Base-by-base conservation (phyloP, 2,329 filamentous ascomycete genomes). In the Delphinella strobiligena region DNA sequence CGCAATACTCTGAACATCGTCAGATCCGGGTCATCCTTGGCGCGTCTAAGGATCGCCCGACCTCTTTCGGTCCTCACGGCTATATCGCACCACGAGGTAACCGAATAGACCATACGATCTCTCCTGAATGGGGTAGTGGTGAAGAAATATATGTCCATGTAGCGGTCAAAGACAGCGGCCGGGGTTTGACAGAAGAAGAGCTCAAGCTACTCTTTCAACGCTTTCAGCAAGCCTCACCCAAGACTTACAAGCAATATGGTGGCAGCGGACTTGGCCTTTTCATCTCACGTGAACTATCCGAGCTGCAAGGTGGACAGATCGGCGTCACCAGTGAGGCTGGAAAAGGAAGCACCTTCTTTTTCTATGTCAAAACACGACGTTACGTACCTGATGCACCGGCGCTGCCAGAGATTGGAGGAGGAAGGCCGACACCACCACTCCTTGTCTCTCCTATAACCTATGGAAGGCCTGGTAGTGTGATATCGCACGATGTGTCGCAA, bases 221-320 rank as follows among this genome's bases (percentile, higher is more conserved):
- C 27, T 83, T 83, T 51, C 72, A 75, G 11, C 79, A 83, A 56
- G 75, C 76, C 1, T 79, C 71, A n/a, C 72, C 75, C 3, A 72
- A 69, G 41, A 81, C 76, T 0, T 77, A 80, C 45, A 70, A 78
- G 27, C 71, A 79, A 45, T 81, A 82, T 47, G 79, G 79, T 16
- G 79, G 79, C 0, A 79, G 74, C 0, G 79, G 79, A 0, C 64
- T 83, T 1, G 79, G 79, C 0, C 62, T 83, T 0, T 82, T 81
- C 51, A 82, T 82, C 41, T 78, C 74, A 30, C 68, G 76, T 12
- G 68, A 75, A 22, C 65, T 83, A 8, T 77, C 76, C 1, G 78
- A 82, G 51, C 62, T 82, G 19, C 78, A 82, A 45, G 75, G 77
- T 15, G 79, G 79, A 1, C 70, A 76, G 34, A 80, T 83, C 22